Conservation (phyloP, 2,329 filamentous ascomycete genomes). For the Exophiala aquamarina region DNA sequence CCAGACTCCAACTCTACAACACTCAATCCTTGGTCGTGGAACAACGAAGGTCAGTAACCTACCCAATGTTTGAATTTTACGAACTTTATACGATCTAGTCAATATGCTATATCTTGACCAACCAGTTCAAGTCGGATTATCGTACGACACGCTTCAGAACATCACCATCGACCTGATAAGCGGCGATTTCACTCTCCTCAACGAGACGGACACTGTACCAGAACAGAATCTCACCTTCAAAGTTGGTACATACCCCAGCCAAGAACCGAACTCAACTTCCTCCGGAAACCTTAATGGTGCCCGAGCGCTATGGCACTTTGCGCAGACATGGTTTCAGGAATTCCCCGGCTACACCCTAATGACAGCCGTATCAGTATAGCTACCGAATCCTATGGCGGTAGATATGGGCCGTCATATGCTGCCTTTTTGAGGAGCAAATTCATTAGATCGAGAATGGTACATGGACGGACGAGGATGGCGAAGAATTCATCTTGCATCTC, state of each 20-base stretch:
- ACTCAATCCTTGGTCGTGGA: slow-evolving; percentile 63
- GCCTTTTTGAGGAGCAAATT: slow-evolving; percentile 30
- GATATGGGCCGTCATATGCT: slow-evolving; percentile 33
- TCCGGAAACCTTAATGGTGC: slow-evolving; percentile 45
- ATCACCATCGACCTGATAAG: slow-evolving; percentile 33
- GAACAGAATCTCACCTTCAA: slow-evolving; percentile 53
- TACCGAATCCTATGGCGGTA: slow-evolving; percentile 29
- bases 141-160: slow-evolving; percentile 48
- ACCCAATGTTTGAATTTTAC: too few species aligned
- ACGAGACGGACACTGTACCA: slow-evolving; percentile 30
- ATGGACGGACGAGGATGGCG: slow-evolving; percentile 49
- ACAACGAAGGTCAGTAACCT: too few species aligned
- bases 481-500: too few species aligned
- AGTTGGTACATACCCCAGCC: slow-evolving; percentile 53
- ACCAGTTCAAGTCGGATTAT: slow-evolving; percentile 60
- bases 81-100: too few species aligned
- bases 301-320: slow-evolving; percentile 53
- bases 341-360: slow-evolving; percentile 59
- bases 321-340: slow-evolving; percentile 57
- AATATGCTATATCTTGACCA: slow-evolving; percentile 72
- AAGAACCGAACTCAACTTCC: slow-evolving; percentile 36
- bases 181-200: slow-evolving; percentile 7
- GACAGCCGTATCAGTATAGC: slow-evolving; percentile 39
- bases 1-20: slow-evolving; percentile 51
- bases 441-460: too few species aligned